Evolutionary conservation across 805 yeast species (phyloP).

Genomic region (Yarrowia sp.): DNA sequence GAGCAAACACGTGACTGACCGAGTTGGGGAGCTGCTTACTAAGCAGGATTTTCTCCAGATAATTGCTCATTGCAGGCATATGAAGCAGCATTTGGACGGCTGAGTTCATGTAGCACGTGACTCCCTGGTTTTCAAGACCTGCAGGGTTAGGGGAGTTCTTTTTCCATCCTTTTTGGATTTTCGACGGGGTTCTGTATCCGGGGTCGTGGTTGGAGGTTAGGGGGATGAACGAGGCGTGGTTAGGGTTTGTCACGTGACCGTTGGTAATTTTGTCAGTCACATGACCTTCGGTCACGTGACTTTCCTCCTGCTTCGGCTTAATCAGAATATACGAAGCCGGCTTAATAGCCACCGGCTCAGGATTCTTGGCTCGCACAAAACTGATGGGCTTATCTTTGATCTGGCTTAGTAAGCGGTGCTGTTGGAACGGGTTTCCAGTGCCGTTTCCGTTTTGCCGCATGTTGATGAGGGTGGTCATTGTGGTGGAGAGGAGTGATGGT

Average conservation of each 20-base stretch:
- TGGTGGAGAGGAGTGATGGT: too few relatives aligned
- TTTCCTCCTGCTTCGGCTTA: conserved; percentile 26
- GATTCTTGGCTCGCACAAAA: conserved; percentile 60
- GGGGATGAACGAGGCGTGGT: neutral
- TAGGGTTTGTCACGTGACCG: neutral
- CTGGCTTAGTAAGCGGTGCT: conserved; percentile 16
- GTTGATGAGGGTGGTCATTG: neutral
- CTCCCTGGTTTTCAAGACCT: conserved; percentile 88
- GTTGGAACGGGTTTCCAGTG: conserved; percentile 17
- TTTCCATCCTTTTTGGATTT: conserved; percentile 69
- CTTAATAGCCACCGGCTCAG: conserved; percentile 48
- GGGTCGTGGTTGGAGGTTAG: conserved; percentile 43
- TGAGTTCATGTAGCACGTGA: conserved; percentile 94
- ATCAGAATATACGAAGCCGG: conserved; percentile 53
- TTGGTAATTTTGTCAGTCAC: conserved; percentile 5
- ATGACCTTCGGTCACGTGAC: neutral
- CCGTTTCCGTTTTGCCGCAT: conserved; percentile 3
- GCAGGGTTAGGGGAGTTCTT: conserved; percentile 31
- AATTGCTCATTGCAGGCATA: conserved; percentile 86
- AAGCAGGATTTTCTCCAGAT: conserved; percentile 66
- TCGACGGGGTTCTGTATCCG: conserved; percentile 58
- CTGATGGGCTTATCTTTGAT: conserved; percentile 32
- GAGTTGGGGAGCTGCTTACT: conserved; percentile 36
- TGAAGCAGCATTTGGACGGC: conserved; percentile 90
- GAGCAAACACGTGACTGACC: conserved; percentile 39